Conservation (phyloP, 169 alveolate genomes). For the Plasmodium coatneyi region DNA sequence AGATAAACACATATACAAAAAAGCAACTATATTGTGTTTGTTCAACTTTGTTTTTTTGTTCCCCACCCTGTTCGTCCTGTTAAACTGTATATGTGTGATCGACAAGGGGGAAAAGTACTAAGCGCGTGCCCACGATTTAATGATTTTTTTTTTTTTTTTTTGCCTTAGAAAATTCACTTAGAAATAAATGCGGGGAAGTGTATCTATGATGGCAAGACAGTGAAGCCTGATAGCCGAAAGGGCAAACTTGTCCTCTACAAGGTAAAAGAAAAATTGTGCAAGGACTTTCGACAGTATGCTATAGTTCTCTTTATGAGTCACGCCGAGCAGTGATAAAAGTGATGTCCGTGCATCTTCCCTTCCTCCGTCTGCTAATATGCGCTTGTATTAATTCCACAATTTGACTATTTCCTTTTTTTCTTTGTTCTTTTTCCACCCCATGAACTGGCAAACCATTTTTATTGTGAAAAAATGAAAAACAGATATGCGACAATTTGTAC, state of each 20-base stretch:
- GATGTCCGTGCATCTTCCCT: background rate
- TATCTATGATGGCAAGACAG: conserved; percentile 66
- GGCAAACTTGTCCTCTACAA: conserved; percentile 72
- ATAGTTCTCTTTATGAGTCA: background rate
- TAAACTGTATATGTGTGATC: background rate
- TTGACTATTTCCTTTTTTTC: background rate
- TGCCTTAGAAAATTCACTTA: conserved; percentile 45
- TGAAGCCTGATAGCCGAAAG: conserved; percentile 68
- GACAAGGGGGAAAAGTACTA: background rate
- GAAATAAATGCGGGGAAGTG: conserved; percentile 75
- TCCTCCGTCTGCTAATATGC: background rate
- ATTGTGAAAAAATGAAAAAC: background rate
- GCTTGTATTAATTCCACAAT: background rate
- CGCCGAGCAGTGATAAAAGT: background rate
- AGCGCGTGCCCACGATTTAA: background rate
- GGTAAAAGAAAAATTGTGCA: conserved; percentile 8
- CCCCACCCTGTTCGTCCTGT: background rate
- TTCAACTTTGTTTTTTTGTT: background rate
- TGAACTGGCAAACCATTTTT: background rate
- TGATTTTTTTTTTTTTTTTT: background rate
- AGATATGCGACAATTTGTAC: conserved; percentile 70
- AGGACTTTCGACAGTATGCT: background rate
- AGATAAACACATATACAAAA: background rate
- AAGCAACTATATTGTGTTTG: background rate
- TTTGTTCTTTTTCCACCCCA: background rate